Evolutionary conservation across 2,329 filamentous ascomycete genomes (phyloP), one percentile per base, ranked within the genome.

Genomic region (Aspergillus sergii): DNA sequence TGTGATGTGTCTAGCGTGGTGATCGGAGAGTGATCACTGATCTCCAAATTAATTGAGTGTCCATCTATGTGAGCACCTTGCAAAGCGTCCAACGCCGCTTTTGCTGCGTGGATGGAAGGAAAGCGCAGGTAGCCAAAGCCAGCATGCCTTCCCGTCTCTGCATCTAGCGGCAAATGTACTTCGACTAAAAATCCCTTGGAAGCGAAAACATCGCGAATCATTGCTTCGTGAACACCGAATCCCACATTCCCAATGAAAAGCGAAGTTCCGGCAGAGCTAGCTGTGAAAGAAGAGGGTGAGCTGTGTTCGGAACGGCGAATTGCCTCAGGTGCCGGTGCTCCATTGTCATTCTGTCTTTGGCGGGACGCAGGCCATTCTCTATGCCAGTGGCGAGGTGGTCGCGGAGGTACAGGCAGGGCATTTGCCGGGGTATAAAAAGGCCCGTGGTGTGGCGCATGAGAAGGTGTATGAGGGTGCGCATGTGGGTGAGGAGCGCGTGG

Each of bases 231-330:
- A 21, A 78, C 78, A n/a, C 73, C 71, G 60, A 73, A 75, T 11
- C 76, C 75, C n/a, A 80, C 66, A 60, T 80, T 80, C 4, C 78
- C 77, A 57, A 81, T 73, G 59, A 81, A 80, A 32, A 81, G 66
- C 1, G 65, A 50, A 46, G 63, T 62, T 28, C 41, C 16, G 26
- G 54, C 14, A 39, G 48, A 19, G 41, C 14, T 28, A 54, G 19
- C 36, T 3, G 59, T 30, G 21, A 23, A 36, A 2, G 39, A 30
- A 21, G 26, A 21, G 50, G 39, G 32, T 6, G 14, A 23, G 26
- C 14, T 28, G 3, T 45, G 34, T 28, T 30, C 23, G 12, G 46
- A 16, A 26, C 11, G 28, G 30, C 9, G 41, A 12, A 32, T 30
- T 32, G 28, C 19, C 10, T 51, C 48, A 12, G 30, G 30, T 32